phyloP scores from a whole-genome alignment of 352 stramenopile species.

The Phytophthora fragariaefolia region DNA sequence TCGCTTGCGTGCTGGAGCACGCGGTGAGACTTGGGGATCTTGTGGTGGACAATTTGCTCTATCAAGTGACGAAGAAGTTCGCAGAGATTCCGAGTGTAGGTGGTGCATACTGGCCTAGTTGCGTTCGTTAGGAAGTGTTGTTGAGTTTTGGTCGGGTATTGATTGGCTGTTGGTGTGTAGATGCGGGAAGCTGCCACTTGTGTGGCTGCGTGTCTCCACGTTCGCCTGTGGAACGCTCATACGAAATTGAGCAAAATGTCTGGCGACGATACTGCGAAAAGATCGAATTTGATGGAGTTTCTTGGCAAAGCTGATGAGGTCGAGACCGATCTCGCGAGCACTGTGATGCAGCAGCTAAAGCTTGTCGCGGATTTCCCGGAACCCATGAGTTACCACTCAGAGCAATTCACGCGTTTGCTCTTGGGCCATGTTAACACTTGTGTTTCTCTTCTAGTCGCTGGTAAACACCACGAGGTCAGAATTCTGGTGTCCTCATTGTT shows the following conservation, averaged over 20 bases:
- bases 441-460: conserved; percentile 39
- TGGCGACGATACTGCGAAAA: background rate
- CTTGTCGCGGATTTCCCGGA: conserved; percentile 48
- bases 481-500: background rate
- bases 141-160: background rate
- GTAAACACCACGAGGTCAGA: conserved; percentile 46
- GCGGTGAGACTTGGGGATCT: conserved; percentile 59
- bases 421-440: conserved; percentile 53
- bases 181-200: conserved; percentile 35
- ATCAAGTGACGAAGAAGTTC: conserved; percentile 83
- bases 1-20: conserved; percentile 54
- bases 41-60: conserved; percentile 81
- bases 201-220: conserved; percentile 55
- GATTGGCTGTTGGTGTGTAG: conserved; percentile 30
- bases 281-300: conserved; percentile 18
- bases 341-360: conserved; percentile 12
- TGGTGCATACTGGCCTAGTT: background rate
- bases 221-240: conserved; percentile 62
- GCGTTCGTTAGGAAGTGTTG: background rate
- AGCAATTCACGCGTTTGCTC: conserved; percentile 59
- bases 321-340: background rate
- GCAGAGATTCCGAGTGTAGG: conserved; percentile 55
- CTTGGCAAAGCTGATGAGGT: conserved; percentile 1
- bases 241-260: conserved; percentile 24
- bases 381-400: conserved; percentile 43